Conservation (phyloP, 2,329 filamentous ascomycete species). For the Coleophoma eucalyptorum region DNA sequence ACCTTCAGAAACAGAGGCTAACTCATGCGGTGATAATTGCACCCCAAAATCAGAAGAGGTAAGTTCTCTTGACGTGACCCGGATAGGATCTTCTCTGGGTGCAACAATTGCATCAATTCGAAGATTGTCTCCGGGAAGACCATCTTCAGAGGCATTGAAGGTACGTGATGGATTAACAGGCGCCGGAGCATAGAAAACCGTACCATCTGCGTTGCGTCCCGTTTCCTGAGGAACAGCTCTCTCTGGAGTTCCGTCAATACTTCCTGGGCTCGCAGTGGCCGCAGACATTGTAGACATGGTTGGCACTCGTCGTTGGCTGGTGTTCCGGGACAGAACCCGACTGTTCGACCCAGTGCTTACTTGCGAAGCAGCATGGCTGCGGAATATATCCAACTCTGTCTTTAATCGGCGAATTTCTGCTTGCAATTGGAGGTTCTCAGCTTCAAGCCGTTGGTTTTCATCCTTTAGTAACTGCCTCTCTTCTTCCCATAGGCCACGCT, state of each 20-base stretch:
- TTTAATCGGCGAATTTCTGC: slow-evolving; percentile 3
- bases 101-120: slow-evolving; percentile 23
- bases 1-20: slow-evolving; percentile 16
- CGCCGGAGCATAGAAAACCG: slow-evolving; percentile 28
- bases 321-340: neutral
- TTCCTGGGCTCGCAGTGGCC: slow-evolving; percentile 6
- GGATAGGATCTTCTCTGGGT: slow-evolving; percentile 20
- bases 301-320: slow-evolving; percentile 3
- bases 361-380: neutral
- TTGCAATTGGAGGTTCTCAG: neutral
- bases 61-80: slow-evolving; percentile 25
- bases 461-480: slow-evolving; percentile 20
- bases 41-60: slow-evolving; percentile 25
- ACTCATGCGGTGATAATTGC: slow-evolving; percentile 11
- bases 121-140: slow-evolving; percentile 9
- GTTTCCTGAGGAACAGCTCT: slow-evolving; percentile 25
- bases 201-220: slow-evolving; percentile 27
- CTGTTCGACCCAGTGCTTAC: neutral
- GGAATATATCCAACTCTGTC: too few species aligned
- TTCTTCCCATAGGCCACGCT: slow-evolving; percentile 27
- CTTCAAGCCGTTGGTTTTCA: slow-evolving; percentile 23
- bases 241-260: slow-evolving; percentile 7
- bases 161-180: slow-evolving; percentile 24
- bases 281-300: slow-evolving; percentile 5
- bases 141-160: slow-evolving; percentile 16